These are phyloP conservation scores for Megacollybia platyphylla DNA, from an alignment of 1,284 basidiomycete genomes.

Conservation along the genomic window DNA sequence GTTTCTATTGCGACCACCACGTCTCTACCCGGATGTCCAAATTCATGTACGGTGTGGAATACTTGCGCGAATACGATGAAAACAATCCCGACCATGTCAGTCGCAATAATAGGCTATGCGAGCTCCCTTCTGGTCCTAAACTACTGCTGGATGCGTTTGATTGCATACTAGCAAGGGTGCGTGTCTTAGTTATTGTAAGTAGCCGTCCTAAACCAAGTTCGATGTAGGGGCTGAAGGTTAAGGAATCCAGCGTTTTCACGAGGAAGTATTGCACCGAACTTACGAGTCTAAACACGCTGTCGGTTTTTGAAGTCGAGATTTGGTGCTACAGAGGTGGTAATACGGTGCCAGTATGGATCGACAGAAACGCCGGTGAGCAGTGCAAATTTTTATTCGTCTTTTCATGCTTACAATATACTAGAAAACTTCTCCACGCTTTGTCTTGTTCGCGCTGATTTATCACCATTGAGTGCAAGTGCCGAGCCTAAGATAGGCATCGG, in stretches of 20 bases:
- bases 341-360: slow-evolving; percentile 58
- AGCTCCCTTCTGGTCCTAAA: slow-evolving; percentile 62
- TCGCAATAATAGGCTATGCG: slow-evolving; percentile 51
- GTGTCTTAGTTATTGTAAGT: slow-evolving; percentile 10
- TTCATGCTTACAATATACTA: slow-evolving; percentile 9
- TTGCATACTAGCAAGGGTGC: slow-evolving; percentile 57
- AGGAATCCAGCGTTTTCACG: slow-evolving; percentile 68
- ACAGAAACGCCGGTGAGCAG: slow-evolving; percentile 39
- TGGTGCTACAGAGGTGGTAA: slow-evolving; percentile 70
- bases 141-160: slow-evolving; percentile 68
- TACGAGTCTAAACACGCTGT: slow-evolving; percentile 58
- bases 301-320: slow-evolving; percentile 69
- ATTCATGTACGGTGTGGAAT: slow-evolving; percentile 74
- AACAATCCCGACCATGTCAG: slow-evolving; percentile 52
- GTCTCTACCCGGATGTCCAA: slow-evolving; percentile 66
- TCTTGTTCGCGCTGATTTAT: slow-evolving; percentile 63
- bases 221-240: slow-evolving; percentile 51
- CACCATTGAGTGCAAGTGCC: slow-evolving; percentile 53
- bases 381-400: background rate
- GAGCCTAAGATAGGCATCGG: slow-evolving; percentile 48
- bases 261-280: slow-evolving; percentile 72
- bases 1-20: slow-evolving; percentile 73
- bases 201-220: slow-evolving; percentile 2
- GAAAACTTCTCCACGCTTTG: slow-evolving; percentile 67
- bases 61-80: slow-evolving; percentile 51